Conservation (phyloP, 2,329 filamentous ascomycete species). For the Pseudomassariella vexata region DNA sequence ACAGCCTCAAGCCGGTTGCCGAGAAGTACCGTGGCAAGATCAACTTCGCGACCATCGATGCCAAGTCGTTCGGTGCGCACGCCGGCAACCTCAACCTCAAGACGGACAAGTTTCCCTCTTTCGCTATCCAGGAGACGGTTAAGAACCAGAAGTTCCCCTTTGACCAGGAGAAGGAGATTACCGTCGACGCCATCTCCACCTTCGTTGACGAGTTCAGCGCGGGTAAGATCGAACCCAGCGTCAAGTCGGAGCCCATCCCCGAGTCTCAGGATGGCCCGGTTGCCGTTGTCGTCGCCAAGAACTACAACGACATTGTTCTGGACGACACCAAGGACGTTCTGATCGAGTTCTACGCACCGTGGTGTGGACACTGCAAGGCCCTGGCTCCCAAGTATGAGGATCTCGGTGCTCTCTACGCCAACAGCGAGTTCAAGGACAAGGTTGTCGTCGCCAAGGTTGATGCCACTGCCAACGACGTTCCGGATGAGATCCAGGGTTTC, state of each 20-base stretch:
- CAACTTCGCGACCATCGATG: conserved; percentile 98
- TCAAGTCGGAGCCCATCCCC: conserved; percentile 97
- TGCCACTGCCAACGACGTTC: conserved; percentile 91
- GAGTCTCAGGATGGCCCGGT: conserved; percentile 90
- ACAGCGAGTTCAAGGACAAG: conserved; percentile 73
- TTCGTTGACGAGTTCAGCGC: conserved; percentile 82
- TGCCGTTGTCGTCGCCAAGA: conserved; percentile 84
- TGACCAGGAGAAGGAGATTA: conserved; percentile 77
- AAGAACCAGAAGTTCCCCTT: conserved; percentile 98
- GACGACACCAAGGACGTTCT: conserved; percentile 96
- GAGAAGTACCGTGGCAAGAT: conserved; percentile 89
- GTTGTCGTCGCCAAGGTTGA: conserved; percentile 97
- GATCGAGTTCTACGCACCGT: conserved; percentile 97
- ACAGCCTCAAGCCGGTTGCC: conserved; percentile 77
- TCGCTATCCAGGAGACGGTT: conserved; percentile 90
- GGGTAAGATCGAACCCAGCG: conserved; percentile 88
- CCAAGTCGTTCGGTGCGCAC: conserved; percentile 89
- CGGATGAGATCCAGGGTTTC: conserved; percentile 95
- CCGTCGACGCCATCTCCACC: conserved; percentile 61
- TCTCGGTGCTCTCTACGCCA: conserved; percentile 70
- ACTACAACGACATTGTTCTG: conserved; percentile 85
- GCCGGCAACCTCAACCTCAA: conserved; percentile 96
- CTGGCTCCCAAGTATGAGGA: conserved; percentile 96
- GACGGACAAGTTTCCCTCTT: conserved; percentile 89
- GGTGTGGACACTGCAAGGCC: conserved; percentile 99